phyloP scores from a whole-genome alignment of 1,284 basidiomycete genomes.

The Austropuccinia psidii region DNA sequence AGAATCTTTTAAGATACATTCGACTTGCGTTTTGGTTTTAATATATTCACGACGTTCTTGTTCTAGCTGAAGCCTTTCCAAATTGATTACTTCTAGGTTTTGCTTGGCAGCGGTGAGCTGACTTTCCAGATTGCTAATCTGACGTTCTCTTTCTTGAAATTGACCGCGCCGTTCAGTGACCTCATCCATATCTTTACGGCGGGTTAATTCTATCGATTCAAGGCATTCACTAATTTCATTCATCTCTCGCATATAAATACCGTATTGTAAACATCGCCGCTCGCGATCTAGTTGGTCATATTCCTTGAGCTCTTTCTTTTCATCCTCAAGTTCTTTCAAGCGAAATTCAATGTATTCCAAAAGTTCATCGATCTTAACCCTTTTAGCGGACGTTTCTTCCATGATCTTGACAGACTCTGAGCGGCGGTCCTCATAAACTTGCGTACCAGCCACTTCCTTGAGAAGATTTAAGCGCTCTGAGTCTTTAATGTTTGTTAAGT shows the following conservation, averaged over 20 bases:
- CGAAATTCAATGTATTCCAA: conserved; percentile 85
- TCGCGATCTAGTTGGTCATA: conserved; percentile 94
- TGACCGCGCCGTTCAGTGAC: conserved; percentile 1
- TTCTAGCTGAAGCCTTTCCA: conserved; percentile 26
- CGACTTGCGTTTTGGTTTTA: conserved; percentile 23
- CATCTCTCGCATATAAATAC: conserved; percentile 45
- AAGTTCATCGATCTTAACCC: conserved; percentile 80
- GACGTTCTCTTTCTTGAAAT: conserved; percentile 11
- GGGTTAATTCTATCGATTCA: conserved; percentile 37
- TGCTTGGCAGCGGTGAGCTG: conserved; percentile 3
- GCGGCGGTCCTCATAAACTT: conserved; percentile 93
- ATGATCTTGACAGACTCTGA: conserved; percentile 89
- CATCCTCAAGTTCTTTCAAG: conserved; percentile 82
- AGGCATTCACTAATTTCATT: conserved; percentile 39
- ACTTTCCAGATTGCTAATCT: conserved; percentile 28
- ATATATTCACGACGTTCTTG: conserved; percentile 21
- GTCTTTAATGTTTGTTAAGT: conserved; percentile 94
- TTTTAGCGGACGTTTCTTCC: conserved; percentile 88
- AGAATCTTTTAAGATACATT: conserved; percentile 29
- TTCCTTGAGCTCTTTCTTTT: conserved; percentile 94
- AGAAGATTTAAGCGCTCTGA: conserved; percentile 83
- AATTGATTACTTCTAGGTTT: conserved; percentile 14
- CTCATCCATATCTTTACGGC: conserved; percentile 36
- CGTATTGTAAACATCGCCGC: conserved; percentile 88
- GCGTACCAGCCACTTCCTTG: conserved; percentile 97